Evolutionary conservation across 2,329 filamentous ascomycete genomes (phyloP).

Genomic region (Seiridium cupressi): DNA sequence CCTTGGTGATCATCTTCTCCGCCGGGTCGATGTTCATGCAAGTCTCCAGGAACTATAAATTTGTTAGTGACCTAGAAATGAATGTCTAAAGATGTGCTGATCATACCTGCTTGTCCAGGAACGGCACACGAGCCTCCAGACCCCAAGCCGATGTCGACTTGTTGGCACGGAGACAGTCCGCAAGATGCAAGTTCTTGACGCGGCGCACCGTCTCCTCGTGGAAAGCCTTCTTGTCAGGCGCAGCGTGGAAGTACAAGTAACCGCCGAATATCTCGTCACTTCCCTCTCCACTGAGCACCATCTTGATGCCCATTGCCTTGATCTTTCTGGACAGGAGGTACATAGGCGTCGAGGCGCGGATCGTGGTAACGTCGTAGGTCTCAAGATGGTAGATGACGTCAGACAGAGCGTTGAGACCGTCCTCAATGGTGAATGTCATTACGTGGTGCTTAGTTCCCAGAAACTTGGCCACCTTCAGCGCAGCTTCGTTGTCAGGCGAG

Average conservation of each 20-base stretch:
- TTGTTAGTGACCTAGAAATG: conserved; percentile 15
- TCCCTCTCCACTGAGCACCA: conserved; percentile 96
- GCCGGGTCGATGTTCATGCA: conserved; percentile 91
- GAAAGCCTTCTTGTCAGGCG: conserved; percentile 87
- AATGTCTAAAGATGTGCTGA: background rate
- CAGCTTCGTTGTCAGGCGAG: conserved; percentile 89
- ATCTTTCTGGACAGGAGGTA: conserved; percentile 97
- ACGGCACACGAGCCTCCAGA: conserved; percentile 94
- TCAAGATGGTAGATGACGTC: conserved; percentile 99
- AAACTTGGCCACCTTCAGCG: conserved; percentile 91
- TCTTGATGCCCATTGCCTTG: conserved; percentile 99
- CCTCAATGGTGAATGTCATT: conserved; percentile 97
- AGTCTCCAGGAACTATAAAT: conserved; percentile 74
- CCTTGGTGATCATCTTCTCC: conserved; percentile 94
- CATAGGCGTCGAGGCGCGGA: conserved; percentile 98
- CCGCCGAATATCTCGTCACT: conserved; percentile 98
- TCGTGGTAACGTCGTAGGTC: conserved; percentile 97
- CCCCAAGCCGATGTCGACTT: conserved; percentile 99
- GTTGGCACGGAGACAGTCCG: conserved; percentile 97
- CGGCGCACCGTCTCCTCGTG: conserved; percentile 92
- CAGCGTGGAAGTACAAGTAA: conserved; percentile 97
- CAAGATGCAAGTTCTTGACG: conserved; percentile 92
- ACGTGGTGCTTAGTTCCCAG: conserved; percentile 97
- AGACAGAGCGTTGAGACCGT: conserved; percentile 92
- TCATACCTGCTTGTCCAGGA: conserved; percentile 84